Evolutionary conservation across 768 basidiomycete species (phyloP), one percentile per base, ranked within the genome.

Genomic region (Fomitopsis serialis): DNA sequence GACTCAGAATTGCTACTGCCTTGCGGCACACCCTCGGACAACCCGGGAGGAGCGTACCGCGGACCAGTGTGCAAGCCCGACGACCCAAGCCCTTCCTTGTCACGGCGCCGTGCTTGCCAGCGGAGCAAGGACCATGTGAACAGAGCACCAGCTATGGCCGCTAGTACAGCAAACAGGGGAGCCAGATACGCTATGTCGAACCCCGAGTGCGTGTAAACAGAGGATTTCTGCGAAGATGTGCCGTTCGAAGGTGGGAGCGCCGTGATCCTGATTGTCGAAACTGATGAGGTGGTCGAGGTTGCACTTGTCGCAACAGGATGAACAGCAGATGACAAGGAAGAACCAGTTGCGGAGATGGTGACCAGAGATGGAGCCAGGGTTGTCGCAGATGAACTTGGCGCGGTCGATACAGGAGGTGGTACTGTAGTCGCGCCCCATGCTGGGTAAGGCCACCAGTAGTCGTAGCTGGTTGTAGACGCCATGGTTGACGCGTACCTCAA

Each of bases 401-500:
- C 32, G 29, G 52, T 12, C 9, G 54, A 40, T 11, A 13, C 32
- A 15, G 43, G 19, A 6, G 45, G 15, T 2, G 45, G 12, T 17
- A 19, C 24, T 2, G 52, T 46, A 40, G 34, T 24, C 8, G 52
- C 45, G 3, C 62, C 57, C 62, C 63, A 67, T 1, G 68, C 47
- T 0, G 68, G 67, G 48, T 68, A 70, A 0, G 69, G 68, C 68
- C 69, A 70, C 69, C 69, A 70, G n/a, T 45, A 45, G 50, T 67
- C 57, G 45, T 67, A 54, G 54, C 61, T 66, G 17, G 64, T 57
- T 13, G 66, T 53, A 10, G 21, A 9, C 22, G 47, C 35, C 22
- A 45, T 45, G 15, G 17, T 23, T 29, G 22, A 19, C 17, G 7
- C 8, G 23, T 32, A 11, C 29, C 6, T 32, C 29, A n/a, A n/a